Evolutionary conservation across 2,329 filamentous ascomycete species (phyloP).

Genomic region (Aspergillus transmontanensis): DNA sequence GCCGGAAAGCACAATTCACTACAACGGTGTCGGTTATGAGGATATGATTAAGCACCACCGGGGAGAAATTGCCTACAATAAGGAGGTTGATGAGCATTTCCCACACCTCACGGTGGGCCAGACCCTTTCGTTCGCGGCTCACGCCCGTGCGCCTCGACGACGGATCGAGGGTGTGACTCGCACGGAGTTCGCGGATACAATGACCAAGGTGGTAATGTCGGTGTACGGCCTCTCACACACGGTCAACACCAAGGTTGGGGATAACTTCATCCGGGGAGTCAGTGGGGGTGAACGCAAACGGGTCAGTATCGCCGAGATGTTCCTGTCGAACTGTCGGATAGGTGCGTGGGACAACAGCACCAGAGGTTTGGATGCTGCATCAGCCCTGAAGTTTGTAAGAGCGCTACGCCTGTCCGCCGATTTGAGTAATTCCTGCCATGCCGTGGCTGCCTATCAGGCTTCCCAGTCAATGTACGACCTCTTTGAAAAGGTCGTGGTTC

Average conservation of each 20-base stretch:
- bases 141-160: constrained; percentile 50
- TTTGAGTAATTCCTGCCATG: constrained; percentile 44
- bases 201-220: not conserved
- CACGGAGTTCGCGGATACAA: not conserved
- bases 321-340: constrained; percentile 60
- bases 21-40: constrained; percentile 50
- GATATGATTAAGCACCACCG: constrained; percentile 54
- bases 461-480: constrained; percentile 45
- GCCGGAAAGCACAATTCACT: constrained; percentile 62
- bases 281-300: constrained; percentile 70
- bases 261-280: constrained; percentile 67
- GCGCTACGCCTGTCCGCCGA: constrained; percentile 50
- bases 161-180: constrained; percentile 56
- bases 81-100: constrained; percentile 30
- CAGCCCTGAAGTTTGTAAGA: constrained; percentile 55
- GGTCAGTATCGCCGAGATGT: constrained; percentile 67
- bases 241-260: constrained; percentile 66
- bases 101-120: constrained; percentile 54
- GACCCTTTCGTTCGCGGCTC: constrained; percentile 58
- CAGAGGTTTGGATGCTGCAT: constrained; percentile 58
- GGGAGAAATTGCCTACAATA: constrained; percentile 51
- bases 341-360: constrained; percentile 71
- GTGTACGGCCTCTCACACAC: constrained; percentile 57
- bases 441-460: constrained; percentile 55
- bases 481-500: constrained; percentile 69